These are phyloP conservation scores for Telfairia occidentalis DNA, from an alignment of 331 rosid genomes.

Conservation along the genomic window DNA sequence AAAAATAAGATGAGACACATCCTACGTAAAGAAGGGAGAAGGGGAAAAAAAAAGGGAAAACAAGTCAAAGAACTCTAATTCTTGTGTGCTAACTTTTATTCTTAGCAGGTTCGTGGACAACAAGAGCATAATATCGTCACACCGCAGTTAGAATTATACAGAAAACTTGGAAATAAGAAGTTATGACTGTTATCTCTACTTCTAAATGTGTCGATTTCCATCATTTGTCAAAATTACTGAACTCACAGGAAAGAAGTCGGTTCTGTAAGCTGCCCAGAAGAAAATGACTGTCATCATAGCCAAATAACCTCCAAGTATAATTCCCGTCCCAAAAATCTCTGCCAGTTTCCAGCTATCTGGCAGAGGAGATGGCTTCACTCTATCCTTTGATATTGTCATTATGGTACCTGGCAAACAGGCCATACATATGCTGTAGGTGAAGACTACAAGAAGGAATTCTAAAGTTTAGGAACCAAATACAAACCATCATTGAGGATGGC, in stretches of 20 bases:
- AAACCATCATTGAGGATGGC: conserved; percentile 82
- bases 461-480: conserved; percentile 12
- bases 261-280: conserved; percentile 75
- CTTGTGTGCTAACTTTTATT: neutral
- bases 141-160: neutral
- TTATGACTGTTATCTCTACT: neutral
- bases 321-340: conserved; percentile 71
- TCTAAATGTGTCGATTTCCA: neutral
- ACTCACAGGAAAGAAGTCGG: conserved; percentile 78
- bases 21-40: neutral
- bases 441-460: neutral
- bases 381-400: conserved; percentile 84
- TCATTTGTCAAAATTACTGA: neutral
- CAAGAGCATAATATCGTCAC: neutral
- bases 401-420: conserved; percentile 48
- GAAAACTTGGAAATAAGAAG: neutral
- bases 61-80: neutral
- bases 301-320: conserved; percentile 68
- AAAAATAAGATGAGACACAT: neutral
- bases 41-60: neutral
- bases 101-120: neutral
- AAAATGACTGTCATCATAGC: conserved; percentile 90
- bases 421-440: neutral
- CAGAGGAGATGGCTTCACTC: conserved; percentile 80
- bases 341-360: conserved; percentile 93